Evolutionary conservation across 2,329 filamentous ascomycete genomes (phyloP), one percentile per base, ranked within the genome.

Genomic region (Helotiales sp.): DNA sequence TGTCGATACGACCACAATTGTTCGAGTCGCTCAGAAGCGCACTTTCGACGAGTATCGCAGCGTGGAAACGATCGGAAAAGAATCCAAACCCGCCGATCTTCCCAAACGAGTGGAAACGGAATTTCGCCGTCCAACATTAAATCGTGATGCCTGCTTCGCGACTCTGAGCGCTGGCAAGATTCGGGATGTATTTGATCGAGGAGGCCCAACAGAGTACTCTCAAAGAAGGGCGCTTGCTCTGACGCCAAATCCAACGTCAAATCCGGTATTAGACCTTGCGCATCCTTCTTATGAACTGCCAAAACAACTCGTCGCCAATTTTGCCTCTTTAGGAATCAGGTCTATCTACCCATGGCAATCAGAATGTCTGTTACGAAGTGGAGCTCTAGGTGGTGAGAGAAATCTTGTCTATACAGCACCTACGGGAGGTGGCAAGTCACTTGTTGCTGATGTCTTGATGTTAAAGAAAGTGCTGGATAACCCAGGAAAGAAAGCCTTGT

Each of bases 261-360:
- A 87, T 63, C 79, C 81, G 8, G 75, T 81, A 55, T 77, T 91
- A 17, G 83, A 80, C 13, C 76, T 93, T 29, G 79, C 79, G 4
- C 83, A 91, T 70, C 76, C 81, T 1, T 75, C 74, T 36, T 93
- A 91, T 74, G 81, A 76, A 8, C 76, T 93, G 13, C 85, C 87
- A 2, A 63, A 73, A 0, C 72, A 77, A 24, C 74, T 92, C 36
- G 81, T 89, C 2, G 72, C 77, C 17, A 92, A 91, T 66, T 82
- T 92, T 67, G 79, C 78, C 48, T 73, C 76, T 0, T 76, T 89
- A 36, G 89, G 89, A n/a, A 88, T 93, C 55, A 81, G 78, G 38
- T 82, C 81, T 63, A 92, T 92, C 58, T 92, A 92, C 66, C 86
- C 87, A 2, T 93, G 89, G 89, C 89, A 92, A 72, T 88, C 88